Percentiles rank a stretch among this genome's conserved stretches.
Evolutionary conservation across 1,284 basidiomycete species (phyloP).

Genomic region (Malassezia vespertilionis): DNA sequence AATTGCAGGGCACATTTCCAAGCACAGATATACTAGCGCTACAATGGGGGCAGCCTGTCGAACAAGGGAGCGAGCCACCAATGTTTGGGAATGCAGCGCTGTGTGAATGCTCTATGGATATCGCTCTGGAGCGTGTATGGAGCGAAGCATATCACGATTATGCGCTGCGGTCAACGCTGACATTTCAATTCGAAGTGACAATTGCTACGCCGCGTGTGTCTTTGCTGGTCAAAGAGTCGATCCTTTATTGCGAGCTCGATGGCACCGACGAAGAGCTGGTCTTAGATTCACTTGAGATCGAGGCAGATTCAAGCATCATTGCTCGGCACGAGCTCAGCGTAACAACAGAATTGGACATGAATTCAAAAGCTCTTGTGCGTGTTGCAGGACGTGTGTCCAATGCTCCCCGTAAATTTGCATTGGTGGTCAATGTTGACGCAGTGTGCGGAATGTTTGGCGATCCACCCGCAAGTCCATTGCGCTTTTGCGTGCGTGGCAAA

Average conservation of each 20-base stretch:
- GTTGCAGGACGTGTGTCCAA: background rate
- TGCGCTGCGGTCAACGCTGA: no score
- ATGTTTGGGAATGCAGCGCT: no score
- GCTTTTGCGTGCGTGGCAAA: constrained; percentile 1
- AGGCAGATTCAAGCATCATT: constrained; percentile 1
- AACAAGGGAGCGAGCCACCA: background rate
- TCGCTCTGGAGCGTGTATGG: no score
- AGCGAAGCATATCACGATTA: no score
- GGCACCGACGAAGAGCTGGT: background rate
- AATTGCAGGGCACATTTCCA: background rate
- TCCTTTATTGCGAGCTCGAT: background rate
- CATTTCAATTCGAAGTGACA: no score
- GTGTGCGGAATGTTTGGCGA: constrained; percentile 10
- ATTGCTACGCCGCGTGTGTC: background rate
- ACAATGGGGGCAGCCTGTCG: background rate
- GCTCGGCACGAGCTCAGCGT: no score
- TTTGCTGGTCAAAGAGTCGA: background rate
- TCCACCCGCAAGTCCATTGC: background rate
- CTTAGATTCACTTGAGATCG: constrained; percentile 1
- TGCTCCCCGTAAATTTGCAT: background rate
- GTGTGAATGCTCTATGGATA: no score
- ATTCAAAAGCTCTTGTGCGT: background rate
- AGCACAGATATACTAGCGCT: background rate
- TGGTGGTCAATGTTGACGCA: background rate
- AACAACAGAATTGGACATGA: background rate